Base-by-base conservation (phyloP, 2,329 filamentous ascomycete species). In the Stemphylium lycopersici region DNA sequence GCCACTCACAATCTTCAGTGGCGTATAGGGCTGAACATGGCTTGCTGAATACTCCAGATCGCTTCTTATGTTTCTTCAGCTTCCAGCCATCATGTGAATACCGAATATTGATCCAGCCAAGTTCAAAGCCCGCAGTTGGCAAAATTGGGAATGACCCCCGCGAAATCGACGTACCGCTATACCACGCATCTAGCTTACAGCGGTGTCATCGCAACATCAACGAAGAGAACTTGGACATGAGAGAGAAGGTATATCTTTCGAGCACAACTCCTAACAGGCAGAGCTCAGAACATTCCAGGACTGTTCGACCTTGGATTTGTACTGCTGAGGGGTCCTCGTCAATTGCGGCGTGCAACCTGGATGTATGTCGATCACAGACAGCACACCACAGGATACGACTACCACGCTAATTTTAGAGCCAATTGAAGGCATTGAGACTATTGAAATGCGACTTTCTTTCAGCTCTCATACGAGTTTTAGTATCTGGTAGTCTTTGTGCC, bases 11-110 rank as follows among this genome's bases (percentile, higher is more conserved):
- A 40, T 56, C 38, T 49, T 55, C 44, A 52, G 56, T 66, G 58
- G 62, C 59, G 60, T 41, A 46, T 60, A 57, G 40, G 53, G 61
- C 60, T 61, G 53, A 58, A 49, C 37, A 43, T 48, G 58, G 56
- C 34, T 52, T 18, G 15, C 29, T 26, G 40, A 10, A 16, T 41
- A n/a, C 31, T 18, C 24, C 31, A 31, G 37, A 38, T 42, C 34
- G 22, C 11, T 33, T 51, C 52, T 44, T 55, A 51, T 57, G 32
- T 15, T 16, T 22, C 13, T 22, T 44, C 24, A 22, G 31, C 6
- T 16, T 33, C 12, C 33, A 15, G 13, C 20, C 12, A 10, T 26
- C 18, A 18, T 18, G 10, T 12, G 8, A 6, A 16, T 18, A 12
- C 16, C 22, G 24, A 7, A 18, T 26, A n/a, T 20, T 13, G 4